Conservation (phyloP, 2,329 filamentous ascomycete genomes). For the Hortaea sp. region DNA sequence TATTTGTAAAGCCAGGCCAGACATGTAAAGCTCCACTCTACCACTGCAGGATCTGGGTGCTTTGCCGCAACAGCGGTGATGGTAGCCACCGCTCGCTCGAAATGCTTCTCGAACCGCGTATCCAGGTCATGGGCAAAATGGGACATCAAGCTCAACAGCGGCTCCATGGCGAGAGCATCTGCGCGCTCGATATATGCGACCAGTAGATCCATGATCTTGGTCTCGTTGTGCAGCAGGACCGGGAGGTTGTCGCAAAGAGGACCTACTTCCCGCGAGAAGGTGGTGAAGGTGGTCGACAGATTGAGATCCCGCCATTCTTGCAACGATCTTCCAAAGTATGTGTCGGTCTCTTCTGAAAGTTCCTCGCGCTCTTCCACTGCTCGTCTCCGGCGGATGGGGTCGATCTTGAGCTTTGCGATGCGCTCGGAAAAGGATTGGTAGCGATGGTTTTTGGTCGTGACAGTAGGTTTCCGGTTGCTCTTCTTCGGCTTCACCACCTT, state of each 20-base stretch:
- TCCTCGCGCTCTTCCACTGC: constrained; percentile 50
- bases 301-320: constrained; percentile 90
- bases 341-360: constrained; percentile 71
- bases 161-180: constrained; percentile 73
- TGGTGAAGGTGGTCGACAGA: constrained; percentile 67
- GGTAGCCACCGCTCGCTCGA: constrained; percentile 61
- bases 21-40: constrained; percentile 94
- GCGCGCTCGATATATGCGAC: constrained; percentile 65
- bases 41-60: constrained; percentile 64
- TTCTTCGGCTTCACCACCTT: constrained; percentile 49
- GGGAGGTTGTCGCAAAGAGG: constrained; percentile 81
- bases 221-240: constrained; percentile 83
- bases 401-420: constrained; percentile 84
- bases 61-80: constrained; percentile 70
- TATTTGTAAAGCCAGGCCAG: constrained; percentile 97
- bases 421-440: constrained; percentile 89
- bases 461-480: constrained; percentile 51
- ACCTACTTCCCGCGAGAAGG: constrained; percentile 64
- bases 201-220: constrained; percentile 70
- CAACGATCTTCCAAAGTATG: constrained; percentile 73
- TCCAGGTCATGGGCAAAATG: constrained; percentile 94
- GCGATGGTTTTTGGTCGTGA: constrained; percentile 71
- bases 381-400: constrained; percentile 82
- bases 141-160: constrained; percentile 75
- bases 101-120: constrained; percentile 77